A percentile compares a stretch with the other conserved stretches of the same genome.
Conservation (phyloP, 2,329 filamentous ascomycete genomes). For the Huntiella omanensis region DNA sequence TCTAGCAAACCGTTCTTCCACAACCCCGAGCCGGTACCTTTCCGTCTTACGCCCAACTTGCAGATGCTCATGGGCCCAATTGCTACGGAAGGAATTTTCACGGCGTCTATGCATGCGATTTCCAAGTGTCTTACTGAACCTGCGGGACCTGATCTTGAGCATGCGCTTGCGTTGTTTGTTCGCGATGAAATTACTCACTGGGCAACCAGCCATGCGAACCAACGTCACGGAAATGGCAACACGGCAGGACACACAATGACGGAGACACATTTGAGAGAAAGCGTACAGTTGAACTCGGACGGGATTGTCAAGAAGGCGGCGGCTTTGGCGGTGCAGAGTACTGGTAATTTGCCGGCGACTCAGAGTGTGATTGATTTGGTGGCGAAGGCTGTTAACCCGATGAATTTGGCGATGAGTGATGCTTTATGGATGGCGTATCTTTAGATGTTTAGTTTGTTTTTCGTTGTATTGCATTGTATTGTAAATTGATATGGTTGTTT, state of each 20-base stretch:
- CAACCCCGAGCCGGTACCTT: conserved; percentile 88
- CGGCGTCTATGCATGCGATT: conserved; percentile 90
- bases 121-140: conserved; percentile 85
- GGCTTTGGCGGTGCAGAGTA: conserved; percentile 59
- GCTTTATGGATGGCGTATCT: conserved; percentile 95
- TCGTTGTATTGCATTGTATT: background rate
- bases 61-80: conserved; percentile 93
- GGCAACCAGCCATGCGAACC: conserved; percentile 64
- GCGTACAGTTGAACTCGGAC: conserved; percentile 73
- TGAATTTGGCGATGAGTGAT: conserved; percentile 74
- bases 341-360: conserved; percentile 74
- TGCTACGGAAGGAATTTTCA: conserved; percentile 89
- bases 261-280: conserved; percentile 54
- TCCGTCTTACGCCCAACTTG: conserved; percentile 90
- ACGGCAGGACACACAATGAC: conserved; percentile 15
- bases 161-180: conserved; percentile 85
- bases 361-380: conserved; percentile 94
- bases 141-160: conserved; percentile 64
- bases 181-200: conserved; percentile 96
- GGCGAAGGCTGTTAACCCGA: conserved; percentile 79
- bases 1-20: conserved; percentile 73
- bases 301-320: conserved; percentile 81
- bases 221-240: conserved; percentile 6
- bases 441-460: background rate
- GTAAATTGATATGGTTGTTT: background rate